phyloP scores from a whole-genome alignment of 306 rosid species.

The Prunus padus region DNA sequence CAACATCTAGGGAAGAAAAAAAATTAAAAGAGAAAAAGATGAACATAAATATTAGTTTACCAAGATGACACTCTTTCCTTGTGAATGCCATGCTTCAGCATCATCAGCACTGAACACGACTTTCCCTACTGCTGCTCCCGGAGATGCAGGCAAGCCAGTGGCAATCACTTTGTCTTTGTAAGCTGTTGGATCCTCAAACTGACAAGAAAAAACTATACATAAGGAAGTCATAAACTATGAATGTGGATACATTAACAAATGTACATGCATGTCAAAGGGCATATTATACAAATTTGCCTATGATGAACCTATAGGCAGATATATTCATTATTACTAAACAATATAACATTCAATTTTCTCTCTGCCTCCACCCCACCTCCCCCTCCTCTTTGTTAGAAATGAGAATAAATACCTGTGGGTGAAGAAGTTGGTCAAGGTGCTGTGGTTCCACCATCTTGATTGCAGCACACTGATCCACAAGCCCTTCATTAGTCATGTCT shows the following conservation, averaged over 20 bases:
- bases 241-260: background rate
- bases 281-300: background rate
- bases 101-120: slow-evolving; percentile 72
- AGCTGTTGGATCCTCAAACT: slow-evolving; percentile 86
- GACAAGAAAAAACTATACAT: slow-evolving; percentile 22
- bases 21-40: background rate
- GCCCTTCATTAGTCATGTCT: slow-evolving; percentile 84
- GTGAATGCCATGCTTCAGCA: slow-evolving; percentile 94
- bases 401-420: slow-evolving; percentile 69
- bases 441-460: slow-evolving; percentile 95
- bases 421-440: slow-evolving; percentile 95
- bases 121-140: slow-evolving; percentile 98
- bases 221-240: background rate
- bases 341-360: too few relatives aligned
- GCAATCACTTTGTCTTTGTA: slow-evolving; percentile 82
- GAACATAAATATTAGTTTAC: slow-evolving; percentile 37
- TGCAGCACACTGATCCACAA: slow-evolving; percentile 64
- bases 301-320: background rate
- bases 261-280: background rate
- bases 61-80: slow-evolving; percentile 89
- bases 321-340: too few relatives aligned
- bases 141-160: slow-evolving; percentile 92
- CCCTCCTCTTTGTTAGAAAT: background rate
- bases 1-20: background rate
- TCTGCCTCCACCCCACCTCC: too few relatives aligned